phyloP scores from a whole-genome alignment of 345 rosid genomes.

The Streptanthus diversifolius region DNA sequence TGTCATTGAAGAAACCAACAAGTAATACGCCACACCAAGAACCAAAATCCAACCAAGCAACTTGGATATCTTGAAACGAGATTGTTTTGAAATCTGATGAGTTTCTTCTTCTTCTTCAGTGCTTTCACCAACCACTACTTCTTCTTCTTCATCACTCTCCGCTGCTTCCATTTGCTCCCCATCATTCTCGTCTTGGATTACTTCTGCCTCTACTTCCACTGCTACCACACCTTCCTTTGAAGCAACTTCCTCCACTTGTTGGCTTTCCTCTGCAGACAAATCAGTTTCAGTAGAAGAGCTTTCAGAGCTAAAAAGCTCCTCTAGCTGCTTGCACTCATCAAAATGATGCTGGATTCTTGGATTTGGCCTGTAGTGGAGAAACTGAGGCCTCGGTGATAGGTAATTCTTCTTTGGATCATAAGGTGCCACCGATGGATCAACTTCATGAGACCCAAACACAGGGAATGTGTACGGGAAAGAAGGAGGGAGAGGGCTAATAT shows the following conservation, averaged over 20 bases:
- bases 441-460: slow-evolving; percentile 21
- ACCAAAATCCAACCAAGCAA: slow-evolving; percentile 41
- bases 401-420: slow-evolving; percentile 55
- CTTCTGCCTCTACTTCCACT: slow-evolving; percentile 19
- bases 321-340: slow-evolving; percentile 46
- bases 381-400: slow-evolving; percentile 66
- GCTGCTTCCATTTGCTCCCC: slow-evolving; percentile 27
- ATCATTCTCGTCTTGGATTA: not conserved
- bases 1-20: slow-evolving; percentile 25
- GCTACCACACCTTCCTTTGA: slow-evolving; percentile 18
- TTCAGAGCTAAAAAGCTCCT: slow-evolving; percentile 49
- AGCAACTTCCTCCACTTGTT: slow-evolving; percentile 34
- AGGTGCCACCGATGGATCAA: slow-evolving; percentile 56
- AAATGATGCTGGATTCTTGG: slow-evolving; percentile 46
- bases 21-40: slow-evolving; percentile 39
- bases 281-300: slow-evolving; percentile 46
- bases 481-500: not conserved
- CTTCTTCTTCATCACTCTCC: slow-evolving; percentile 27
- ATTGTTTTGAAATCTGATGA: slow-evolving; percentile 27
- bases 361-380: slow-evolving; percentile 59
- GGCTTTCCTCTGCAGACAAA: slow-evolving; percentile 43
- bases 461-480: slow-evolving; percentile 12
- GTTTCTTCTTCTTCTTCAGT: slow-evolving; percentile 21
- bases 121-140: slow-evolving; percentile 27
- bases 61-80: slow-evolving; percentile 45